Conservation (phyloP, 2,329 filamentous ascomycete species). For the Alternaria longipes region DNA sequence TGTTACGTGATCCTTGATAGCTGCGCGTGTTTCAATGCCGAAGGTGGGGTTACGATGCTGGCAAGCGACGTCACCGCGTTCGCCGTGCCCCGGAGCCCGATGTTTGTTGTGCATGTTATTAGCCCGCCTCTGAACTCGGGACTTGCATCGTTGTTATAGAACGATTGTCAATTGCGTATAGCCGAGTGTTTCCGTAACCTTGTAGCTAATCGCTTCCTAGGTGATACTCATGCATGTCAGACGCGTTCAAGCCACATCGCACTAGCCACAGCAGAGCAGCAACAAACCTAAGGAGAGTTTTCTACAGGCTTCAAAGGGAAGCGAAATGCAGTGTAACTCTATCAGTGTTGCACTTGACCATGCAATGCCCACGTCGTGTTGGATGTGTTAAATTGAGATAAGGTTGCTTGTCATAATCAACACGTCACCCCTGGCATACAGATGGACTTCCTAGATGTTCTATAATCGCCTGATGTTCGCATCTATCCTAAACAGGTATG, state of each 20-base stretch:
- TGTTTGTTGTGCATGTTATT: background rate
- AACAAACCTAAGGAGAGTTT: background rate
- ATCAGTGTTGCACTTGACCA: background rate
- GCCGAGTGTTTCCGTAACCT: background rate
- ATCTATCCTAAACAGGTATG: background rate
- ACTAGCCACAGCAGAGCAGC: background rate
- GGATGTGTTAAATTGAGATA: no score
- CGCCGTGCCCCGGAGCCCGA: background rate
- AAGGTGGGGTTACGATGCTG: conserved; percentile 16
- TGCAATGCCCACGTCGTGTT: background rate
- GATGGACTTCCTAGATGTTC: background rate
- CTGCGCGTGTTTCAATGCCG: conserved; percentile 6
- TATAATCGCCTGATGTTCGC: background rate
- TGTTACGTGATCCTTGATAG: background rate
- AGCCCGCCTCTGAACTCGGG: background rate
- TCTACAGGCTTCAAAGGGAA: background rate
- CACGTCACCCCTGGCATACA: background rate
- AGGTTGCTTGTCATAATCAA: no score
- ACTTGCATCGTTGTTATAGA: background rate
- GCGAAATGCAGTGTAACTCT: background rate
- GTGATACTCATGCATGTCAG: conserved; percentile 2
- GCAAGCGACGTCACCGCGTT: conserved; percentile 11
- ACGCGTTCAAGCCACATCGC: background rate
- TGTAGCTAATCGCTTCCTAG: background rate
- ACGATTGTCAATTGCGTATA: background rate